phyloP scores from a whole-genome alignment of 768 basidiomycete genomes.

The Pulveroboletus sp. region DNA sequence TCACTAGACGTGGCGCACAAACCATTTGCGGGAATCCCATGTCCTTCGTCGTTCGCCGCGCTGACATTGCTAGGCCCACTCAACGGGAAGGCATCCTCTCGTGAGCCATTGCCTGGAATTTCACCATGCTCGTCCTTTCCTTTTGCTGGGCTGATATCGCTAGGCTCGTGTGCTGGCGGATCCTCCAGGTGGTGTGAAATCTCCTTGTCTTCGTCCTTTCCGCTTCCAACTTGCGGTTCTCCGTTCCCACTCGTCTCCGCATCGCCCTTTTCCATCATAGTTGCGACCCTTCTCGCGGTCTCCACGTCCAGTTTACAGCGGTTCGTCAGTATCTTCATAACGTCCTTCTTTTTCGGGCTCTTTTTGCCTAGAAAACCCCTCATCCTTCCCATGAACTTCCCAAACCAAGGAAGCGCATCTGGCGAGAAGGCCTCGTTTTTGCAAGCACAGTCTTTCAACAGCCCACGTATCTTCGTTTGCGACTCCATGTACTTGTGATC shows the following conservation, averaged over 20 bases:
- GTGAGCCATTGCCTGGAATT: too few species aligned
- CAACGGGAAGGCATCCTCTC: too few species aligned
- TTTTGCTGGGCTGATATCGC: too few species aligned
- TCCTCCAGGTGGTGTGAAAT: too few species aligned
- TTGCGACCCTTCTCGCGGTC: conserved; percentile 21
- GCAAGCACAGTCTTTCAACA: conserved; percentile 17
- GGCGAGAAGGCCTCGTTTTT: conserved; percentile 8
- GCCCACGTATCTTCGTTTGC: conserved; percentile 14
- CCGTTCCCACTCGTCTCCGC: neutral
- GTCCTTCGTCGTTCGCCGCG: too few species aligned
- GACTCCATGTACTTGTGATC: conserved; percentile 24
- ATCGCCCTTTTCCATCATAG: conserved; percentile 19
- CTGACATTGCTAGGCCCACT: too few species aligned
- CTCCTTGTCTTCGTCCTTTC: neutral
- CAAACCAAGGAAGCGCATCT: conserved; percentile 20
- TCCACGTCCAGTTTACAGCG: conserved; percentile 28
- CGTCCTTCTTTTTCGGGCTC: conserved; percentile 16
- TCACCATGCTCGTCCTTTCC: too few species aligned
- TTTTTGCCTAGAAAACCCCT: conserved; percentile 9
- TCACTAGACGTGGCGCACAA: too few species aligned
- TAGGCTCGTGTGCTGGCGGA: too few species aligned
- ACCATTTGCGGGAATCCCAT: too few species aligned
- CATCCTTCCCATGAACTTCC: conserved; percentile 10
- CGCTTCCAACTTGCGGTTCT: neutral
- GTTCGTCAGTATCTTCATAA: conserved; percentile 16